These are phyloP conservation scores for Breynia disticha DNA, from an alignment of 441 rosid genomes.

Conservation along the genomic window DNA sequence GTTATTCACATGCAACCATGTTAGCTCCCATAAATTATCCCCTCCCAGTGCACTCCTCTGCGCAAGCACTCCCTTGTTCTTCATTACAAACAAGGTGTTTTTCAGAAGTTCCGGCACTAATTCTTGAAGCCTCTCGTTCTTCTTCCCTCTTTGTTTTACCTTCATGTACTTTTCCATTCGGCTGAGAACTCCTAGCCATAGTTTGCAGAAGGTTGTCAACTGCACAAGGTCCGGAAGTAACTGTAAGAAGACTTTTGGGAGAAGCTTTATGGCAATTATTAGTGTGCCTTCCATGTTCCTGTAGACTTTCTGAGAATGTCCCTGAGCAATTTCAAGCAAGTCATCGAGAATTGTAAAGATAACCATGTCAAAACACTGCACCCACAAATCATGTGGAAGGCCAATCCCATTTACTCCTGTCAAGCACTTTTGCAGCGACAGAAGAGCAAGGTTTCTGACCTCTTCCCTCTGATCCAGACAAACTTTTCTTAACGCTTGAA, in stretches of 20 bases:
- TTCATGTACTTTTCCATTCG: conserved; percentile 85
- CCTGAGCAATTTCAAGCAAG: conserved; percentile 69
- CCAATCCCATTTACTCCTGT: conserved; percentile 55
- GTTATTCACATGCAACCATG: conserved; percentile 83
- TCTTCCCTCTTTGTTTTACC: conserved; percentile 69
- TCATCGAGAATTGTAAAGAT: conserved; percentile 85
- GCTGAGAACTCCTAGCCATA: conserved; percentile 79
- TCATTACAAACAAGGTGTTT: conserved; percentile 70
- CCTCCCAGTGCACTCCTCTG: conserved; percentile 71
- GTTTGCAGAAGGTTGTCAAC: conserved; percentile 68
- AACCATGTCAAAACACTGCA: conserved; percentile 72
- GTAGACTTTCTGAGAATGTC: conserved; percentile 70
- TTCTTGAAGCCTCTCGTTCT: conserved; percentile 72
- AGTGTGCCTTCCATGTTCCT: conserved; percentile 89
- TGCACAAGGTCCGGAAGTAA: conserved; percentile 54
- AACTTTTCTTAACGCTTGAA: conserved; percentile 78
- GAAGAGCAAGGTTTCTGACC: conserved; percentile 82
- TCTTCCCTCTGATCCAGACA: conserved; percentile 95
- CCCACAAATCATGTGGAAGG: conserved; percentile 55
- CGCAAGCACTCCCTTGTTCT: conserved; percentile 54
- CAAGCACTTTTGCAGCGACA: conserved; percentile 71
- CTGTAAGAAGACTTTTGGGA: conserved; percentile 62
- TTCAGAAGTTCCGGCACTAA: conserved; percentile 69
- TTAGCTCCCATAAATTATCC: conserved; percentile 83
- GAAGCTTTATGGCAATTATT: conserved; percentile 56